A percentile compares a stretch with the other conserved stretches of the same genome.
Evolutionary conservation across 1,284 basidiomycete species (phyloP).

Genomic region (Fistulinella cinereoalba): DNA sequence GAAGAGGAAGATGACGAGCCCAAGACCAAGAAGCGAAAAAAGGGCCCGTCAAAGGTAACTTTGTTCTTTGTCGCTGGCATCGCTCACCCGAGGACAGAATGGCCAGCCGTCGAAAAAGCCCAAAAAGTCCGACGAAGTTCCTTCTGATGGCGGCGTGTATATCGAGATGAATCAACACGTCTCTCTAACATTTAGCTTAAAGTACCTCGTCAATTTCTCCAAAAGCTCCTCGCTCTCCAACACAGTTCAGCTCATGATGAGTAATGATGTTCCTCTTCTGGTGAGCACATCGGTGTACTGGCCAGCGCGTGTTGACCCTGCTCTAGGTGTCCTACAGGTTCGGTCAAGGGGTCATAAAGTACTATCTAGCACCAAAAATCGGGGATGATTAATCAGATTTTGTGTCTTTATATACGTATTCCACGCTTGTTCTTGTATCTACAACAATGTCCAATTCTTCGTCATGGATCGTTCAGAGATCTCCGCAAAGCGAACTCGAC

Average conservation of each 20-base stretch:
- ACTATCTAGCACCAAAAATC: constrained; percentile 89
- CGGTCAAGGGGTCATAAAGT: constrained; percentile 77
- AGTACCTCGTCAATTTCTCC: constrained; percentile 97
- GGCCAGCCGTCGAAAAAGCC: constrained; percentile 49
- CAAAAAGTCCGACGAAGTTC: constrained; percentile 51
- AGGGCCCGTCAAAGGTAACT: constrained; percentile 49
- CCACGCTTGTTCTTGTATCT: constrained; percentile 17
- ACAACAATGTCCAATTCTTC: constrained; percentile 2
- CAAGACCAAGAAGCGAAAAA: constrained; percentile 64
- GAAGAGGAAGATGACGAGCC: constrained; percentile 54
- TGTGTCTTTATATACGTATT: constrained; percentile 13
- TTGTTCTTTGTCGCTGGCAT: background rate
- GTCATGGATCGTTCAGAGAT: no score
- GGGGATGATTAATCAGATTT: constrained; percentile 60
- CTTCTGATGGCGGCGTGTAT: constrained; percentile 54
- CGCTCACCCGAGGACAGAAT: constrained; percentile 34
- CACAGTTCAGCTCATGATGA: constrained; percentile 81
- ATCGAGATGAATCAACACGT: constrained; percentile 89
- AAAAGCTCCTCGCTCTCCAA: constrained; percentile 82
- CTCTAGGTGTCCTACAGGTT: constrained; percentile 82
- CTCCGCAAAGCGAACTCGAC: no score
- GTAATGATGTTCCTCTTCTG: constrained; percentile 87
- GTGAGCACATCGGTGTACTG: constrained; percentile 41
- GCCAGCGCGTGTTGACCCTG: background rate
- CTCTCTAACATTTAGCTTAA: constrained; percentile 92